Conservation (phyloP, 257 asterid species). For the Orobanche coerulescens region DNA sequence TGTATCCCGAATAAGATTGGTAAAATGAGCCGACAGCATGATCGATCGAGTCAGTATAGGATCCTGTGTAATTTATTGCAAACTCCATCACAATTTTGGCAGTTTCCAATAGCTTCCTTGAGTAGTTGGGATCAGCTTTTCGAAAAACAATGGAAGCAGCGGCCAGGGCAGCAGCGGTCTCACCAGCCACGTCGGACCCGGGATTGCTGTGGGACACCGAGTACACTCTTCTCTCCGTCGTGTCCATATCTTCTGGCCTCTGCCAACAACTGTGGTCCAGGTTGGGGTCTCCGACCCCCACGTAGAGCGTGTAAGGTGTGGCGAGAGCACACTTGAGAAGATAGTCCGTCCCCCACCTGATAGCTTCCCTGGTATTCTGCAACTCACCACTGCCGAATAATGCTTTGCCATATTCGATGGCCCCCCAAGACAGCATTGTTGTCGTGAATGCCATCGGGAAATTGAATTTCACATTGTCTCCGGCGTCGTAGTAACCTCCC, state of each 20-base stretch:
- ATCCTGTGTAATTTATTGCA: constrained; percentile 57
- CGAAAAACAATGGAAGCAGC: constrained; percentile 79
- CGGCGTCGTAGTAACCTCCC: constrained; percentile 91
- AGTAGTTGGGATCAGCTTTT: constrained; percentile 41
- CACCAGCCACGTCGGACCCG: constrained; percentile 89
- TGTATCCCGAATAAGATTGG: constrained; percentile 76
- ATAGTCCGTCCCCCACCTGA: constrained; percentile 88
- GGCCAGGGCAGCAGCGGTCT: constrained; percentile 87
- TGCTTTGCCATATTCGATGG: constrained; percentile 59
- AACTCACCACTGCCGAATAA: constrained; percentile 53
- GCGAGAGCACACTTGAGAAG: constrained; percentile 69
- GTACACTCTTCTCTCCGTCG: constrained; percentile 48
- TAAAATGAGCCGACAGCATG: constrained; percentile 68
- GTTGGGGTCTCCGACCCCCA: constrained; percentile 80
- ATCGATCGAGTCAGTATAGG: constrained; percentile 75
- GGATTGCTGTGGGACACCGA: constrained; percentile 59
- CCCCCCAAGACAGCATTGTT: constrained; percentile 83
- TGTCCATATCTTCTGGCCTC: constrained; percentile 92
- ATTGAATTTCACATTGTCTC: constrained; percentile 87
- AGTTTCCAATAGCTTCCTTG: constrained; percentile 39
- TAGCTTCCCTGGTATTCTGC: constrained; percentile 34
- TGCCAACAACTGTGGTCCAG: constrained; percentile 85
- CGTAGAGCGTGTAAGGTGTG: constrained; percentile 66
- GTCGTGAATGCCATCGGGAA: constrained; percentile 83
- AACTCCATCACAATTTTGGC: constrained; percentile 59